Evolutionary conservation across 2,329 filamentous ascomycete species (phyloP).

Genomic region (Aspergillus sojae): DNA sequence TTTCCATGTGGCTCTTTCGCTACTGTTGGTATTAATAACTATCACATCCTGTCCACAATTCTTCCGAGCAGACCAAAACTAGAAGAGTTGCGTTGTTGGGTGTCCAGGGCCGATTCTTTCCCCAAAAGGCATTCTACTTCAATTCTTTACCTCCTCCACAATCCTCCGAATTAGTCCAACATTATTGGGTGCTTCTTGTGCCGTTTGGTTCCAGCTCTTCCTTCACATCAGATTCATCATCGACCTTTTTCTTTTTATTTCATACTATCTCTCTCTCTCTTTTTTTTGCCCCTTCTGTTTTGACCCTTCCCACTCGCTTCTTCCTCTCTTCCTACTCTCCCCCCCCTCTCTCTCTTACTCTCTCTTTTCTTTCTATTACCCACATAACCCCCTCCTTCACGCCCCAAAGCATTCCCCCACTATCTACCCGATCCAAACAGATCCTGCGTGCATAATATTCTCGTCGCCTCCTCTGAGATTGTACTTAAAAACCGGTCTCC

Average conservation of each 20-base stretch:
- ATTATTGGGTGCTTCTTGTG: conserved; percentile 20
- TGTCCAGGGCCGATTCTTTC: conserved; percentile 4
- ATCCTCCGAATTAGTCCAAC: neutral
- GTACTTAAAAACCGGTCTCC: neutral
- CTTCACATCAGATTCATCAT: conserved; percentile 13
- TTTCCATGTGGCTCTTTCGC: conserved; percentile 23
- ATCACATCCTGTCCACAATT: conserved; percentile 22
- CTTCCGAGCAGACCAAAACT: conserved; percentile 12
- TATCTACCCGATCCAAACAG: conserved; percentile 1
- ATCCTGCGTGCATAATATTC: neutral
- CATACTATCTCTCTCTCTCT: neutral
- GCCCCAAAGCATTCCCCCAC: conserved; percentile 18
- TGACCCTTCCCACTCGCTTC: conserved; percentile 10
- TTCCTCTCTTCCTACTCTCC: conserved; percentile 10
- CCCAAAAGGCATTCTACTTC: conserved; percentile 5
- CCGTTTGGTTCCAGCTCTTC: conserved; percentile 14
- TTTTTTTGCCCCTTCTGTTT: neutral
- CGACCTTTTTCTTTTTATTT: conserved; percentile 3
- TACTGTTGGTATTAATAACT: conserved; percentile 19
- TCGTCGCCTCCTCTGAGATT: neutral
- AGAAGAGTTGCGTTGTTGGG: neutral
- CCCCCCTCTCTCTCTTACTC: conserved; percentile 7
- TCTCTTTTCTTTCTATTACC: conserved; percentile 18
- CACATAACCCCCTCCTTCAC: conserved; percentile 18
- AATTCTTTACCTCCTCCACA: conserved; percentile 1